phyloP scores from a whole-genome alignment of 164 flowering plant genomes.

The Euptelea pleiosperma region DNA sequence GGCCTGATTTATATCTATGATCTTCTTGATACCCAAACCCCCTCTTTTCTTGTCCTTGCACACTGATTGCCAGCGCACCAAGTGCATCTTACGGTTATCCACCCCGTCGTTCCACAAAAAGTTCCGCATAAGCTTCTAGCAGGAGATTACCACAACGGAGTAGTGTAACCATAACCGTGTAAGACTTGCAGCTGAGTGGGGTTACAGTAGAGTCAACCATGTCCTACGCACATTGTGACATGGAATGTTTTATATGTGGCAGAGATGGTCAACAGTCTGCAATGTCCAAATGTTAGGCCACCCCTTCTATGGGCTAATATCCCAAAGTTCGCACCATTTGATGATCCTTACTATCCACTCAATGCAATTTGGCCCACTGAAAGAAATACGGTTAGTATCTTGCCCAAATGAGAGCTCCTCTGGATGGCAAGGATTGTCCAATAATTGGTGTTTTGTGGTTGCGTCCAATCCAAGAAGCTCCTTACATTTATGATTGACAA shows the following conservation, averaged over 20 bases:
- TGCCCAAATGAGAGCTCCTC: neutral
- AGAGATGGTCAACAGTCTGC: neutral
- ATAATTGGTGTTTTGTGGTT: neutral
- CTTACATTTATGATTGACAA: too few species aligned
- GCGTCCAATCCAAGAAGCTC: neutral
- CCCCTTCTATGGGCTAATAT: neutral
- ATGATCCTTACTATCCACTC: neutral
- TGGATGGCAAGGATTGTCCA: neutral
- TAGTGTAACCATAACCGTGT: neutral
- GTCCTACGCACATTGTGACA: neutral
- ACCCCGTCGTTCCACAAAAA: too few species aligned
- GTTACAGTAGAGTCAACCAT: too few species aligned
- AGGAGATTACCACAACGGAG: too few species aligned
- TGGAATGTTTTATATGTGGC: neutral
- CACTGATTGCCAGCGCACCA: too few species aligned
- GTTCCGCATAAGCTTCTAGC: too few species aligned
- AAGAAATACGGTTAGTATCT: neutral
- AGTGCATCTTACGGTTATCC: too few species aligned
- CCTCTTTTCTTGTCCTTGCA: too few species aligned
- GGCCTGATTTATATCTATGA: too few species aligned
- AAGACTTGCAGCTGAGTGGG: neutral
- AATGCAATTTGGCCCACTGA: constrained; percentile 1
- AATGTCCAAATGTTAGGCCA: neutral
- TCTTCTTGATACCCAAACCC: too few species aligned
- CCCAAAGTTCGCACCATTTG: neutral